phyloP scores from a whole-genome alignment of 139 green algal species.

The Zygnema circumcarinatum region DNA sequence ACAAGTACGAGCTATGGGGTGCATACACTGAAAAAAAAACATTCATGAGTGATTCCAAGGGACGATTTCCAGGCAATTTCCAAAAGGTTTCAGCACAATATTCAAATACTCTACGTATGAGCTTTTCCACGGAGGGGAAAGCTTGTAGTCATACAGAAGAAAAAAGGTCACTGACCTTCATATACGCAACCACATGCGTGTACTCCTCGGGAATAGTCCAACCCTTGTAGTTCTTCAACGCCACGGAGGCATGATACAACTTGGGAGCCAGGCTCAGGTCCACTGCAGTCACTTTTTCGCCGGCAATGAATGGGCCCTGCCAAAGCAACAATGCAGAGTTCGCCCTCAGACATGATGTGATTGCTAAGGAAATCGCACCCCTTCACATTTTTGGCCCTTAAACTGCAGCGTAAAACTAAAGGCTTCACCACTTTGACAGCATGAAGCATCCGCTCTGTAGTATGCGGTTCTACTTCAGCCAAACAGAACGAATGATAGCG shows the following conservation, averaged over 20 bases:
- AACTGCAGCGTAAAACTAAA: too few species aligned
- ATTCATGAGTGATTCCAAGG: too few species aligned
- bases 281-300: constrained; percentile 50
- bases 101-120: too few species aligned
- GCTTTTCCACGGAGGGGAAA: too few species aligned
- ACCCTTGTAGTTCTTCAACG: constrained; percentile 74
- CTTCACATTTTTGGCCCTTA: not conserved
- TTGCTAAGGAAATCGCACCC: not conserved
- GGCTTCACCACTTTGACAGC: not conserved
- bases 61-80: too few species aligned
- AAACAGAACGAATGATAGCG: too few species aligned
- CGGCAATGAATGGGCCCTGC: constrained; percentile 45
- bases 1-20: too few species aligned
- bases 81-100: too few species aligned
- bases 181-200: constrained; percentile 68
- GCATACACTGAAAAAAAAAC: too few species aligned
- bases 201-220: constrained; percentile 65
- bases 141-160: too few species aligned
- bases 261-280: constrained; percentile 80
- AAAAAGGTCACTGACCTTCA: too few species aligned
- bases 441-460: not conserved
- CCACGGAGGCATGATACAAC: constrained; percentile 79
- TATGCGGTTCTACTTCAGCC: not conserved
- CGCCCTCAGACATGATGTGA: not conserved
- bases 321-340: not conserved